These are phyloP conservation scores for Aspergillus glaucus DNA, from an alignment of 2,329 filamentous ascomycete species.

Conservation along the genomic window DNA sequence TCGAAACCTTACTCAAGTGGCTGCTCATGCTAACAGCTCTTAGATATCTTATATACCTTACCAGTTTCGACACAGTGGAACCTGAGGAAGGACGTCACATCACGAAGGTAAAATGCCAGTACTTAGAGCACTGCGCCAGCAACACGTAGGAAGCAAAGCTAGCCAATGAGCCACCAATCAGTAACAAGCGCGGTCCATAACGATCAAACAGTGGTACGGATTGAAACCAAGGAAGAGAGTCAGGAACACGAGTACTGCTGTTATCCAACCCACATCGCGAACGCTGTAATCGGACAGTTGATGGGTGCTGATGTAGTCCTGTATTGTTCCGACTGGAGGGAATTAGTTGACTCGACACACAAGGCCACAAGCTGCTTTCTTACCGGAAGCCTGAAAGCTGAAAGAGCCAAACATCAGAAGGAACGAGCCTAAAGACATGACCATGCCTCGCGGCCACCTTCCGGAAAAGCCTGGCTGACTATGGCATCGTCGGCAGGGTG, in stretches of 20 bases:
- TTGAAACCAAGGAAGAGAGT: conserved; percentile 42
- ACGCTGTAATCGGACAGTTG: conserved; percentile 40
- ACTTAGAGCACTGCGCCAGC: conserved; percentile 41
- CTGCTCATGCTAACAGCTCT: too few species aligned
- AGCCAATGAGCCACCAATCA: conserved; percentile 30
- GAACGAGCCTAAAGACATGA: conserved; percentile 28
- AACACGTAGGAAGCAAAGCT: conserved; percentile 40
- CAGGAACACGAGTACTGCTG: conserved; percentile 42
- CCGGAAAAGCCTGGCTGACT: conserved; percentile 16
- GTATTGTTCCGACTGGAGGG: conserved; percentile 41
- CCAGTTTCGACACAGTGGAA: conserved; percentile 26
- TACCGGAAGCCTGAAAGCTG: conserved; percentile 41
- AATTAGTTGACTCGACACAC: too few species aligned
- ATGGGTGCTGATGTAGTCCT: conserved; percentile 42
- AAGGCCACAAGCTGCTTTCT: not conserved
- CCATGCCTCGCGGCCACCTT: conserved; percentile 29
- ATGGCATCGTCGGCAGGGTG: too few species aligned
- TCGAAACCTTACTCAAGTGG: too few species aligned
- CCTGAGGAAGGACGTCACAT: conserved; percentile 17
- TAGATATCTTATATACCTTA: conserved; percentile 18
- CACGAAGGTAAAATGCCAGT: conserved; percentile 44
- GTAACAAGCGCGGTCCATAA: conserved; percentile 40
- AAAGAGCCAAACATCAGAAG: conserved; percentile 36
- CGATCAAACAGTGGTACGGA: conserved; percentile 46
- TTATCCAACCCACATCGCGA: conserved; percentile 47